phyloP scores from a whole-genome alignment of 148 eudicot species.

The Silene uniflora region DNA sequence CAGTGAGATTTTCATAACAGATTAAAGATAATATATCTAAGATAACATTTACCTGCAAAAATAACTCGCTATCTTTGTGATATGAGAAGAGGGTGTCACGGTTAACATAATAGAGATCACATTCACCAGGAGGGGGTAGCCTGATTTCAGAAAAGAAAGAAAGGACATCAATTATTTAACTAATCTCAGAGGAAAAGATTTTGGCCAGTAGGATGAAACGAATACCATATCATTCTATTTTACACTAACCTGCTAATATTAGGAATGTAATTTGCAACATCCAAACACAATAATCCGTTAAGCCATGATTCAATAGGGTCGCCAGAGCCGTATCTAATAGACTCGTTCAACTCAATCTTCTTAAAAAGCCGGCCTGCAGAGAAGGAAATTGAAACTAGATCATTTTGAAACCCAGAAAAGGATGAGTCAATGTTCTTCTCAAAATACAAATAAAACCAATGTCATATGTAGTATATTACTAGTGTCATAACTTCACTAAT shows the following conservation, averaged over 20 bases:
- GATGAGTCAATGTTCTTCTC: background rate
- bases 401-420: background rate
- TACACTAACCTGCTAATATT: slow-evolving; percentile 64
- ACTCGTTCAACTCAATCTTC: slow-evolving; percentile 77
- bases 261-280: slow-evolving; percentile 75
- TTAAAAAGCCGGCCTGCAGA: slow-evolving; percentile 75
- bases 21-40: background rate
- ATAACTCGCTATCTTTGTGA: slow-evolving; percentile 87
- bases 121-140: slow-evolving; percentile 69
- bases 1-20: background rate
- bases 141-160: slow-evolving; percentile 29
- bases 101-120: slow-evolving; percentile 92
- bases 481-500: background rate
- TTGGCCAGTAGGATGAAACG: slow-evolving; percentile 2
- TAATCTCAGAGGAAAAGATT: background rate
- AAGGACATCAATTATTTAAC: background rate
- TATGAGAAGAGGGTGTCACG: slow-evolving; percentile 97
- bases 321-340: slow-evolving; percentile 90
- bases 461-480: background rate
- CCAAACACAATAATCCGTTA: slow-evolving; percentile 75
- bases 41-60: slow-evolving; percentile 64
- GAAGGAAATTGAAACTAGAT: background rate
- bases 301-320: slow-evolving; percentile 97
- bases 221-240: background rate
- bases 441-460: slow-evolving; percentile 7